Percentiles rank a stretch among this genome's conserved stretches.
These are phyloP conservation scores for Beverwykella pulmonaria DNA, from an alignment of 495 filamentous ascomycete species.

Conservation along the genomic window DNA sequence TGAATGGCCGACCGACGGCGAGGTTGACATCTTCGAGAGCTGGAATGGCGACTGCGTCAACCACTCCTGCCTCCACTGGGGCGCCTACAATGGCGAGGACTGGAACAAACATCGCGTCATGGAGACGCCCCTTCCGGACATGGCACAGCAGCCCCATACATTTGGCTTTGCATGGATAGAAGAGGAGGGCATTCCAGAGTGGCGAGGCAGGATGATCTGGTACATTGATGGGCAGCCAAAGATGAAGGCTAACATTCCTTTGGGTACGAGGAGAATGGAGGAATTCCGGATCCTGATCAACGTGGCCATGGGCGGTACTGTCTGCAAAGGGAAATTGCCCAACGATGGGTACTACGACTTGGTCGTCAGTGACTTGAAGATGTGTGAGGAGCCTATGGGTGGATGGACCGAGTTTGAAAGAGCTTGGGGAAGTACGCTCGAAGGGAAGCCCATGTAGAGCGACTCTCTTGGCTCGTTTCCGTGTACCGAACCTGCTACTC, in stretches of 20 bases:
- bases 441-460: constrained; percentile 43
- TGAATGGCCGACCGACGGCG: constrained; percentile 40
- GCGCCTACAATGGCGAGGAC: constrained; percentile 48
- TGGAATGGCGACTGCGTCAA: constrained; percentile 47
- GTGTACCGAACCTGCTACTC: not conserved
- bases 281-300: constrained; percentile 51
- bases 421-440: constrained; percentile 43
- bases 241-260: constrained; percentile 49
- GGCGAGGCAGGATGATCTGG: constrained; percentile 46
- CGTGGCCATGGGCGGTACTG: constrained; percentile 53
- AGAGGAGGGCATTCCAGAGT: constrained; percentile 37
- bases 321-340: constrained; percentile 48
- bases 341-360: constrained; percentile 50
- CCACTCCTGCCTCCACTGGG: constrained; percentile 54
- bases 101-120: constrained; percentile 50
- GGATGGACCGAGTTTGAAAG: constrained; percentile 49
- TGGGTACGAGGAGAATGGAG: constrained; percentile 47
- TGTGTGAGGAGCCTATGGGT: constrained; percentile 46
- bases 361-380: constrained; percentile 47
- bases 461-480: not conserved
- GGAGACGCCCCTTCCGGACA: constrained; percentile 43
- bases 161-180: constrained; percentile 51
- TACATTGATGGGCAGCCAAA: constrained; percentile 51
- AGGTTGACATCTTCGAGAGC: constrained; percentile 42
- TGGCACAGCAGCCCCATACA: constrained; percentile 35